Conservation (phyloP, 2,329 filamentous ascomycete species). For the Cytospora leucostoma region DNA sequence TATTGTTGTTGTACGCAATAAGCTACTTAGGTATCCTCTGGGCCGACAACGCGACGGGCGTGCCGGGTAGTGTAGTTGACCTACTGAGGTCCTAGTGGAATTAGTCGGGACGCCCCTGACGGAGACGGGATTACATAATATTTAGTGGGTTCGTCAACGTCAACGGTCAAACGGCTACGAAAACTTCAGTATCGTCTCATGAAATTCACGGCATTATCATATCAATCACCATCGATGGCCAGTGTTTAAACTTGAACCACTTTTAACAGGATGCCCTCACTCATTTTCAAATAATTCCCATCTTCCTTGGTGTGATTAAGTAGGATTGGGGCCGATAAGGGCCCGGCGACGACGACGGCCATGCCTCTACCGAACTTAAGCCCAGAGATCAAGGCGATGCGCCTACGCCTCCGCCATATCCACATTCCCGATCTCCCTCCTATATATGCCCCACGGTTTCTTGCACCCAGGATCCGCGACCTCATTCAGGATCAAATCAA, state of each 20-base stretch:
- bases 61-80: too few species aligned
- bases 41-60: too few species aligned
- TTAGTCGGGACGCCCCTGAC: too few species aligned
- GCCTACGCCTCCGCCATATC: conserved; percentile 24
- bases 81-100: too few species aligned
- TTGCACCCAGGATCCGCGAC: conserved; percentile 13
- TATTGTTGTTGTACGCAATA: too few species aligned
- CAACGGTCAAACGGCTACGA: neutral
- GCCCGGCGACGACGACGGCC: conserved; percentile 5
- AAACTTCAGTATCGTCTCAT: neutral
- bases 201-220: neutral
- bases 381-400: conserved; percentile 17
- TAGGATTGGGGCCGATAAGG: neutral
- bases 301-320: neutral
- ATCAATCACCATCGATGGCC: neutral
- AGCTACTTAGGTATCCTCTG: too few species aligned
- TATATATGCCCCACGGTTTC: conserved; percentile 11
- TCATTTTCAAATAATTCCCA: neutral
- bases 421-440: conserved; percentile 26
- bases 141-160: neutral
- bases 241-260: neutral
- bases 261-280: neutral
- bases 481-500: conserved; percentile 14
- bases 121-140: neutral
- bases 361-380: neutral